A percentile compares a stretch with the other conserved stretches of the same genome.
phyloP scores from a whole-genome alignment of 306 rosid genomes.

The Castanospermum australe region DNA sequence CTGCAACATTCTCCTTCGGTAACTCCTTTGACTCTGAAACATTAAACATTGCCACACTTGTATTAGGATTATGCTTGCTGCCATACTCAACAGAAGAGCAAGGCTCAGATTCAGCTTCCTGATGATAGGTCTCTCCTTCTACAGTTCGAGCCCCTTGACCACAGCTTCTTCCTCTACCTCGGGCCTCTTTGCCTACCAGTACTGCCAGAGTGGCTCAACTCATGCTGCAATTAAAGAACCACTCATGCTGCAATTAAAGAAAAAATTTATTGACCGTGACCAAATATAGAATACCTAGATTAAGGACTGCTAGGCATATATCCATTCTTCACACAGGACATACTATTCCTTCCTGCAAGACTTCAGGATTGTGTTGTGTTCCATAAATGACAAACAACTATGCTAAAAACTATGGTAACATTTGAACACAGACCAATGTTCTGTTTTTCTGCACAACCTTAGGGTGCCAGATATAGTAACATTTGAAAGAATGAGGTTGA shows the following conservation, averaged over 20 bases:
- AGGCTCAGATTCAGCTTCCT: slow-evolving; percentile 60
- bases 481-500: background rate
- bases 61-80: slow-evolving; percentile 39
- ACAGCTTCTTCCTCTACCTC: slow-evolving; percentile 95
- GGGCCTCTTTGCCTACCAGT: slow-evolving; percentile 88
- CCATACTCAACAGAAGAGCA: slow-evolving; percentile 55
- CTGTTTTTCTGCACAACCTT: background rate
- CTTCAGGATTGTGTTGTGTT: background rate
- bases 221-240: slow-evolving; percentile 55
- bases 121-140: slow-evolving; percentile 55
- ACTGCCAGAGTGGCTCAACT: slow-evolving; percentile 62
- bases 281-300: background rate
- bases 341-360: background rate
- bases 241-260: slow-evolving; percentile 50
- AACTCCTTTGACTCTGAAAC: slow-evolving; percentile 45
- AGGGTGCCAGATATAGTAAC: background rate
- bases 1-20: slow-evolving; percentile 41
- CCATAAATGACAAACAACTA: background rate
- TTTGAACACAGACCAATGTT: background rate
- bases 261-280: background rate
- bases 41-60: slow-evolving; percentile 33
- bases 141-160: slow-evolving; percentile 68
- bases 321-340: background rate
- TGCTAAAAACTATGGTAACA: background rate
- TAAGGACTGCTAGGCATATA: slow-evolving; percentile 4